Evolutionary conservation across 2,329 filamentous ascomycete genomes (phyloP), one percentile per base, ranked within the genome.

Genomic region (Aaosphaeria pasadenensis): DNA sequence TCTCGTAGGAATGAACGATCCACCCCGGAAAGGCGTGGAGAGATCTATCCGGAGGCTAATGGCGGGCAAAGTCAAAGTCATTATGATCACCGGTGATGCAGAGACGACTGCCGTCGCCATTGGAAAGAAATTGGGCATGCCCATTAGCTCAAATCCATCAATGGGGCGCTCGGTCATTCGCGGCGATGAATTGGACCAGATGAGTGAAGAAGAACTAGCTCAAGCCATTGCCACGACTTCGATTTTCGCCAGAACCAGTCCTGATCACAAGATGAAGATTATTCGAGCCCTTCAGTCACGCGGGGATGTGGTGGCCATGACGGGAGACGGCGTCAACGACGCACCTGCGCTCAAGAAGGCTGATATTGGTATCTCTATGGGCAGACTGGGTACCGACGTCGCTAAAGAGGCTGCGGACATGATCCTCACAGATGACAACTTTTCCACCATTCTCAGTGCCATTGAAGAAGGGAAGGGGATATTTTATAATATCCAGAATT

Each of bases 401-500:
- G 94, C 94, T 53, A 99, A 99, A 74, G 94, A 94, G 70, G 89
- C 89, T 7, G 86, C 89, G n/a, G 89, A 94, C 64, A 95, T 95
- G 89, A 92, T 95, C 54, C 74, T 95, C 45, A 94, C 89, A 0
- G 88, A 94, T 58, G 89, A 95, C 68, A 88, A 94, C 70, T 94
- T 95, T 68, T 89, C 87, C 0, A 94, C 89, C 5, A 99, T 99
- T 54, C 79, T 99, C 7, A 88, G 86, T 50, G 94, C 94, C 30
- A 99, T 99, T 53, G 94, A 99, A 70, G 94, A 99, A 74, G 95
- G 94, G 72, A 99, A 99, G 72, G 94, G 91, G 47, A 99, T 99
- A 59, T 99, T 99, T 74, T 96, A 94, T 80, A 99, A 99, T 71
- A 97, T 99, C 57, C 94, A 99, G 67, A 99, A 99, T 71, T 99